Evolutionary conservation across 2,329 filamentous ascomycete genomes (phyloP).

Genomic region (Kalaharituber pfeilii): DNA sequence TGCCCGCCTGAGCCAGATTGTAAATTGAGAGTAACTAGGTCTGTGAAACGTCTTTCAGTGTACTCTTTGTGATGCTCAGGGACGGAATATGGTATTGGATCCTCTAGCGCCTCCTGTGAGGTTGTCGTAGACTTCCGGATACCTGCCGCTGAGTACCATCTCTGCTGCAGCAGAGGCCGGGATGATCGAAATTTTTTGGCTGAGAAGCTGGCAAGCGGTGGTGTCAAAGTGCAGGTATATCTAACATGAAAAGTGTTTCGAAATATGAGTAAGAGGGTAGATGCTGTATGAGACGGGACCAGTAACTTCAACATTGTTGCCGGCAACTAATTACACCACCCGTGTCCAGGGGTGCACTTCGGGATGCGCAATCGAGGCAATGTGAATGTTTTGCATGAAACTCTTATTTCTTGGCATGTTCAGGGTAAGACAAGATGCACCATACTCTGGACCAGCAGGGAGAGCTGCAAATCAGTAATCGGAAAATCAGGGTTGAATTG

Average conservation of each 20-base stretch:
- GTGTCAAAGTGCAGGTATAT: neutral
- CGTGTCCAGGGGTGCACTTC: no score
- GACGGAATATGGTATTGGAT: neutral
- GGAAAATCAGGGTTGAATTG: no score
- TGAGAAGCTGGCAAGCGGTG: neutral
- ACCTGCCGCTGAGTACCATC: neutral
- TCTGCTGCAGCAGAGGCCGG: neutral
- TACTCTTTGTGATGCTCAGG: slow-evolving; percentile 41
- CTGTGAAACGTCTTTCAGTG: slow-evolving; percentile 63
- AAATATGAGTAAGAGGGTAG: neutral
- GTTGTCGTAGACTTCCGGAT: neutral
- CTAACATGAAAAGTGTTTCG: neutral
- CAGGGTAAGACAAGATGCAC: no score
- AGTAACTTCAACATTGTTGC: neutral
- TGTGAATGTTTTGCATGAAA: no score
- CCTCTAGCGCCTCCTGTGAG: neutral
- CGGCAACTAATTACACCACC: neutral
- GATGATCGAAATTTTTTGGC: neutral
- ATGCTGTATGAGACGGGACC: neutral
- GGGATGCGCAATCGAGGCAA: no score
- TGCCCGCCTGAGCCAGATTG: slow-evolving; percentile 69
- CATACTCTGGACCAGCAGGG: no score
- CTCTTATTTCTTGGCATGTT: no score
- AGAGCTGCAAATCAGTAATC: no score
- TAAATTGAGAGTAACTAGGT: slow-evolving; percentile 62